A percentile compares a stretch with the other conserved stretches of the same genome.
phyloP scores from a whole-genome alignment of 129 eudicot species.

The Flaveria robusta region DNA sequence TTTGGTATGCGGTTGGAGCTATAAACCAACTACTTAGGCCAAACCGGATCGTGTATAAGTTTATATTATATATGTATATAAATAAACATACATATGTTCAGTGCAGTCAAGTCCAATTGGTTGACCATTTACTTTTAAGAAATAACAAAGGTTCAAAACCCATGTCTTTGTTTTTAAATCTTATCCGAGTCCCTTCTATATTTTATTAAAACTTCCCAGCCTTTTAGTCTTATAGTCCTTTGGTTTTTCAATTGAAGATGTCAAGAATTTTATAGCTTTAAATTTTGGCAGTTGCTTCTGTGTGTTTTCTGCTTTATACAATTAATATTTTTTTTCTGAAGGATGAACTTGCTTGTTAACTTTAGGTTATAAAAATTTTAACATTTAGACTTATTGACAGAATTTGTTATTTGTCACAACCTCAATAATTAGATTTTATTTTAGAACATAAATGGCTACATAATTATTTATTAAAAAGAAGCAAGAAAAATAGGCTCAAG shows the following conservation, averaged over 20 bases:
- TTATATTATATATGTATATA: no score
- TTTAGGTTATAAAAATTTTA: background rate
- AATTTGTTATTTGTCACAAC: background rate
- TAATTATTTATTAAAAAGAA: no score
- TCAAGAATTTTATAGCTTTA: background rate
- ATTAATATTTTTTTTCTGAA: background rate
- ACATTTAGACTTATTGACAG: background rate
- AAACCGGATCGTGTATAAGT: background rate
- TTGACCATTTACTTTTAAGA: background rate
- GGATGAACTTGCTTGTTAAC: background rate
- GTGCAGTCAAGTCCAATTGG: background rate
- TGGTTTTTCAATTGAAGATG: background rate
- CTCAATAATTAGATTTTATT: background rate
- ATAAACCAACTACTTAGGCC: background rate
- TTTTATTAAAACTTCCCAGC: background rate
- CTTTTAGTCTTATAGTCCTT: background rate
- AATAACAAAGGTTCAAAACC: background rate
- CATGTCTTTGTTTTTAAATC: background rate
- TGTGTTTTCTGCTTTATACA: background rate
- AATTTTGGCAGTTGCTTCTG: background rate
- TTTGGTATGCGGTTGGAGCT: background rate
- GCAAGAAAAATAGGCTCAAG: background rate
- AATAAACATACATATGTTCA: background rate
- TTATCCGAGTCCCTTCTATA: background rate
- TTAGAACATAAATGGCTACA: background rate